Conservation (phyloP, 1,139 yeast species). For the Candida anutae region DNA sequence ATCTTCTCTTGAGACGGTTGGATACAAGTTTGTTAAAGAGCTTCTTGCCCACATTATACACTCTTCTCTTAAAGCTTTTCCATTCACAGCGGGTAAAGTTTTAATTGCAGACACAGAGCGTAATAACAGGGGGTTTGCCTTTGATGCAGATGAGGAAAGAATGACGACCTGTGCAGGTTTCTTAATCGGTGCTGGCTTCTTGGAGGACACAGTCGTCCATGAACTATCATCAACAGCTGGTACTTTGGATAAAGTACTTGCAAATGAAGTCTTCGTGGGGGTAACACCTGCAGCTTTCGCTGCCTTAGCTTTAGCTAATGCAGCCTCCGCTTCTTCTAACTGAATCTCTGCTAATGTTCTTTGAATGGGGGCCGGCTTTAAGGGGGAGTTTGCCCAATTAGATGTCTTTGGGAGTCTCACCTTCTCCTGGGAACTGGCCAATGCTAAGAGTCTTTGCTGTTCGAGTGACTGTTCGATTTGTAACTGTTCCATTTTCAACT, state of each 20-base stretch:
- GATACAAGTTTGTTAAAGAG: constrained; percentile 63
- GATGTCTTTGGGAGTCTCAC: constrained; percentile 40
- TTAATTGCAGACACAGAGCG: constrained; percentile 39
- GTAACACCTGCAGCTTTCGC: constrained; percentile 11
- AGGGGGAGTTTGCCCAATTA: constrained; percentile 45
- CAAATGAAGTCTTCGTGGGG: constrained; percentile 10
- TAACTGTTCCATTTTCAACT: constrained; percentile 21
- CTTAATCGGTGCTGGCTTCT: constrained; percentile 19
- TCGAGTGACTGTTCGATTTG: constrained; percentile 5
- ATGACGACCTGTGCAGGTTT: constrained; percentile 16
- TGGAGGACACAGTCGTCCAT: constrained; percentile 38
- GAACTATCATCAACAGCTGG: constrained; percentile 24
- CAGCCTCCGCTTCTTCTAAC: constrained; percentile 37
- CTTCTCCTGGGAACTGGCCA: constrained; percentile 16
- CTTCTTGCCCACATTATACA: constrained; percentile 81
- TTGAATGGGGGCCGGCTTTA: constrained; percentile 14
- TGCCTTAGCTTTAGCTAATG: constrained; percentile 22
- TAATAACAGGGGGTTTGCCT: constrained; percentile 35
- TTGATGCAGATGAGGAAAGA: constrained; percentile 18
- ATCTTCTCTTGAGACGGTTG: constrained; percentile 68
- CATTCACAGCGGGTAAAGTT: constrained; percentile 19
- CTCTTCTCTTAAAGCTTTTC: constrained; percentile 42
- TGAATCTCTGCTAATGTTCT: constrained; percentile 42
- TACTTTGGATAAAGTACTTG: constrained; percentile 16
- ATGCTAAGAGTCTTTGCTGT: constrained; percentile 12